phyloP scores from a whole-genome alignment of 179 eudicot species.

The Silene vulgaris region DNA sequence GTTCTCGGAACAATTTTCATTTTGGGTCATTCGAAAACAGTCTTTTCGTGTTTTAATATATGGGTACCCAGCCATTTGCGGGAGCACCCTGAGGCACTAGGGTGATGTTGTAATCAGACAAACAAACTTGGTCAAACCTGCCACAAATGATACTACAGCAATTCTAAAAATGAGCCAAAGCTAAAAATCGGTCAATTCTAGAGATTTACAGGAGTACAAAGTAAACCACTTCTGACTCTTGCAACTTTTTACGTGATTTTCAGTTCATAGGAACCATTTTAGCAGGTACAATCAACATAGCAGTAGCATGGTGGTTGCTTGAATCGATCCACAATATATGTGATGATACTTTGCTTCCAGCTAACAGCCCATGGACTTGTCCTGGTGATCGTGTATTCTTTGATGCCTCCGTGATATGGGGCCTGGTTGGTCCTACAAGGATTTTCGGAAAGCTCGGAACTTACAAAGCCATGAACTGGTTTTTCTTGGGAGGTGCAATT shows the following conservation, averaged over 20 bases:
- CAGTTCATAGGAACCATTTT: conserved; percentile 88
- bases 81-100: not conserved
- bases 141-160: not conserved
- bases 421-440: conserved; percentile 72
- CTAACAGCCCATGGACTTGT: conserved; percentile 93
- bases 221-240: conserved; percentile 11
- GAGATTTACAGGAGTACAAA: not conserved
- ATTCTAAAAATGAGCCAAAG: not conserved
- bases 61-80: not conserved
- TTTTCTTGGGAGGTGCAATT: conserved; percentile 67
- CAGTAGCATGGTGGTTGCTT: conserved; percentile 86
- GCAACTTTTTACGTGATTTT: conserved; percentile 9
- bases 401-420: conserved; percentile 96
- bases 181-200: not conserved
- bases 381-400: conserved; percentile 78
- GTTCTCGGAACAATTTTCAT: too few relatives aligned
- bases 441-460: conserved; percentile 72
- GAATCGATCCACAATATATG: conserved; percentile 64
- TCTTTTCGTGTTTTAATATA: not conserved
- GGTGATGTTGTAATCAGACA: not conserved
- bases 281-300: conserved; percentile 79
- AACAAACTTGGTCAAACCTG: not conserved
- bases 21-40: not conserved
- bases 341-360: conserved; percentile 54
- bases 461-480: conserved; percentile 78